Evolutionary conservation across 164 flowering plant genomes (phyloP), one percentile per base, ranked within the genome.

Genomic region (Protea cynaroides): DNA sequence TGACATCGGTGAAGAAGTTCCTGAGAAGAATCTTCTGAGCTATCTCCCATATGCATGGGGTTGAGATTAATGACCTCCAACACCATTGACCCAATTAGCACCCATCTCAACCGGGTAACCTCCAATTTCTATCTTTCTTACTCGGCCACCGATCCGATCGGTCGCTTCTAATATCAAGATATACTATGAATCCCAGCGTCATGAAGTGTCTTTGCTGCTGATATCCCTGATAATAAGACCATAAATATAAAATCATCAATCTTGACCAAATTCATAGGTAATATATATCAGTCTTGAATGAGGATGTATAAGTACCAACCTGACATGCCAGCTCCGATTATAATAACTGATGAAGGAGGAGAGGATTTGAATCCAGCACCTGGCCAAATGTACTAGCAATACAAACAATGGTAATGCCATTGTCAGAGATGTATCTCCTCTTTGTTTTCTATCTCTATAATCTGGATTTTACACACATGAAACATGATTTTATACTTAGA

Each of bases 11-110:
- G 59, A 4, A 22, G 59, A 14, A 68, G 21, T 52, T 71, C 22
- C 59, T 70, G 66, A 76, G 77, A 15, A 68, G 58, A 25, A 73
- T 71, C 58, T 76, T 59, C 8, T 78, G 69, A 36, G 63, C 79
- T 65, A 81, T 75, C 14, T 68, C 58, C 79, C 72, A 79, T 15
- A n/a, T n/a, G n/a, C n/a, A 79, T 63, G 9, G 79, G 82, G 22
- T 76, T 79, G 14, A 52, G 46, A 51, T 73, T 34, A n/a, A 43
- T 63, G 7, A 13, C 78, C 80, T 14, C 68, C 70, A 37, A 72
- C 78, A 19, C 80, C 80, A 64, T 76, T 75, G 0, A 79, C 76
- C 82, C 82, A 79, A 43, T 79, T 79, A 4, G 82, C 82, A 29
- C 82, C 82, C 29, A 74, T 47, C 66, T 79, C 82, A 19, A 79